Base-by-base conservation (phyloP, 208 protist species). In the Wallacemonas sp. region DNA sequence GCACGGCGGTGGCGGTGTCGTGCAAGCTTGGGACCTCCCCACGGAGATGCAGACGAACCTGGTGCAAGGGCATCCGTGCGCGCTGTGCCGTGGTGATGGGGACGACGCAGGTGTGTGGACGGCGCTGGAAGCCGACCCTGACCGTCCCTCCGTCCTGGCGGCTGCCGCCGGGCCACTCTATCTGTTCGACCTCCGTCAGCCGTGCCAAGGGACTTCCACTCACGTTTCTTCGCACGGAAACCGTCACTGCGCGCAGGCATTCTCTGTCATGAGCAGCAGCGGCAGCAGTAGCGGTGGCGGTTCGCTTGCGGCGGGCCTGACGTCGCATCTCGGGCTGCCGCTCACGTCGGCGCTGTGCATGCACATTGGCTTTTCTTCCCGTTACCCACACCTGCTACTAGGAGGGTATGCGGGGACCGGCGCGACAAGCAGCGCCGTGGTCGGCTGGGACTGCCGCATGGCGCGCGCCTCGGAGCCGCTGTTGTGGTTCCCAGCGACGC, bases 331-430 rank as follows among this genome's bases (percentile, higher is more conserved):
- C 19, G 59, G 30, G 10, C 66, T 53, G 55, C 55, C 38, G 55
- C 38, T 48, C n/a, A 60, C 60, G 24, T 48, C 38, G 27, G 29
- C 44, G 12, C 45, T 74, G 30, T 80, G 68, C 26, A 50, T 81
- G 54, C 64, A 52, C 5, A 52, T 81, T 26, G 58, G 73, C 44
- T 89, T 89, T 70, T 78, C 82, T 17, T 70, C 75, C n/a, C 81
- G 87, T 12, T 93, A 87, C 53, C 68, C 83, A 1, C 70, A 91
- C 39, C 66, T 79, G 34, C 54, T 91, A 5, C 71, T 83, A 42
- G 78, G 77, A 1, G 87, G 79, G 22, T 89, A 91, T 69, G 72
- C 78, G 50, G 78, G 73, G 36, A 61, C 32, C 22, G 15, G 36
- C 37, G 37, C 50, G 13, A 37, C 26, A 4, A 2, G 33, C 33